Percentiles rank a stretch among this genome's conserved stretches.
Evolutionary conservation across 192 early-diverging fungal genomes (phyloP).

Genomic region (Coemansia sp.): DNA sequence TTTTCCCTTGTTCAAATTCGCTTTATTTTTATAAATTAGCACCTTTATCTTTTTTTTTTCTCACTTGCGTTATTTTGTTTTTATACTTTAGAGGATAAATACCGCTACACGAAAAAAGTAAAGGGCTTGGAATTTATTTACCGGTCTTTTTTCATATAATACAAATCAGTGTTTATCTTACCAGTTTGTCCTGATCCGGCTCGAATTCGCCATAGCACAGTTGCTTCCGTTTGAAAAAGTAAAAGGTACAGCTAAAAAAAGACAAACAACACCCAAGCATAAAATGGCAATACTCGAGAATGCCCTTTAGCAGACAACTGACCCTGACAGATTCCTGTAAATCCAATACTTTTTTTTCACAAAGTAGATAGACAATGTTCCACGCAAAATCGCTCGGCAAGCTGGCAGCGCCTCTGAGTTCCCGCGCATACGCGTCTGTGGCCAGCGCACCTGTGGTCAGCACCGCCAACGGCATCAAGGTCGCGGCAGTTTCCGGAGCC

Average conservation of each 20-base stretch:
- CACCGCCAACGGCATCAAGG: slow-evolving; percentile 50
- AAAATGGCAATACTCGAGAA: too few species aligned
- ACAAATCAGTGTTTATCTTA: too few species aligned
- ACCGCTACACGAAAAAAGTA: not conserved
- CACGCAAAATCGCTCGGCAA: slow-evolving; percentile 22
- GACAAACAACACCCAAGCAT: not conserved
- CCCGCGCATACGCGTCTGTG: slow-evolving; percentile 45
- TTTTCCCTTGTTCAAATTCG: not conserved
- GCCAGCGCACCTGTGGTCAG: slow-evolving; percentile 23
- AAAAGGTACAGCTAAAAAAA: not conserved
- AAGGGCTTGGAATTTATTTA: not conserved
- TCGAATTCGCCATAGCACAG: too few species aligned
- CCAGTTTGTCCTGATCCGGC: too few species aligned
- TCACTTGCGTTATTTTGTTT: not conserved
- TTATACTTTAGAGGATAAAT: not conserved
- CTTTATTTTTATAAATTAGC: not conserved
- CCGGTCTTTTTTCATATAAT: not conserved
- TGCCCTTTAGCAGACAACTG: too few species aligned
- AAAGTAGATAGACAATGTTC: slow-evolving; percentile 17
- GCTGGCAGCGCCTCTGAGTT: slow-evolving; percentile 10
- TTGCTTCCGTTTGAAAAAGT: too few species aligned
- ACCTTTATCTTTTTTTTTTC: not conserved
- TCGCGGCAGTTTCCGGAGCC: slow-evolving; percentile 24
- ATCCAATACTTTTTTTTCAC: not conserved
- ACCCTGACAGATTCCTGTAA: not conserved